Percentiles rank a stretch among this genome's conserved stretches.
phyloP scores from a whole-genome alignment of 1,139 yeast genomes.

The Pichia sp. region DNA sequence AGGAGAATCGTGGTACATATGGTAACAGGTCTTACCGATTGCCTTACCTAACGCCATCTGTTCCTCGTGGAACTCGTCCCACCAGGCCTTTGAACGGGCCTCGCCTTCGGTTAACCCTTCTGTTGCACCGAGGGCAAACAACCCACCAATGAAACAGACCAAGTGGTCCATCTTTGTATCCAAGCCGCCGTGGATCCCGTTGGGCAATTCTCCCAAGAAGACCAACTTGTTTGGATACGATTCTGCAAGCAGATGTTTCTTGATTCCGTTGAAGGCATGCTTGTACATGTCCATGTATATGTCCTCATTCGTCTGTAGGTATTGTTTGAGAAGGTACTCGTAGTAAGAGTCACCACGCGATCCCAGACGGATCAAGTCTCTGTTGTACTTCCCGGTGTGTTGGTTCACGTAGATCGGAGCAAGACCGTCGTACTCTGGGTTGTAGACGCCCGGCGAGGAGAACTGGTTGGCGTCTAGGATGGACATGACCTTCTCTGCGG shows the following conservation, averaged over 20 bases:
- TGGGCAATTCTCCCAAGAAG: conserved; percentile 74
- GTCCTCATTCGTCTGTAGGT: conserved; percentile 70
- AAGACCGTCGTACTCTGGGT: conserved; percentile 65
- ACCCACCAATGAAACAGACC: conserved; percentile 90
- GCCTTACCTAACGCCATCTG: conserved; percentile 74
- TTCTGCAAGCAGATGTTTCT: conserved; percentile 55
- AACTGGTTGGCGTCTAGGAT: conserved; percentile 46
- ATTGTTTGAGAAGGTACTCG: conserved; percentile 84
- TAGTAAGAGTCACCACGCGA: conserved; percentile 93
- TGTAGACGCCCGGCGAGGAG: conserved; percentile 20
- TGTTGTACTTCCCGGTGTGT: conserved; percentile 66
- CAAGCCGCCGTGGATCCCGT: conserved; percentile 56
- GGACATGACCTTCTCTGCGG: conserved; percentile 68
- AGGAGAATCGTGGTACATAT: conserved; percentile 67
- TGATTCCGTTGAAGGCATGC: conserved; percentile 71
- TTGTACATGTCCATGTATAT: conserved; percentile 73
- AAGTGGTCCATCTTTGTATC: conserved; percentile 90
- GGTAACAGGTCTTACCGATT: conserved; percentile 75
- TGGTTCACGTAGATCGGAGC: conserved; percentile 81
- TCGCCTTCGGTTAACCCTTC: conserved; percentile 57
- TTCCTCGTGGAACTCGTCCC: conserved; percentile 45
- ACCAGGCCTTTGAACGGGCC: conserved; percentile 41
- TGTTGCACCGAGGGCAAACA: conserved; percentile 87
- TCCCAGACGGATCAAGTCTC: conserved; percentile 68
- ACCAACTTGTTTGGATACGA: conserved; percentile 63